phyloP scores from a whole-genome alignment of 2,329 filamentous ascomycete species.

The Ceratocystis smalleyi region DNA sequence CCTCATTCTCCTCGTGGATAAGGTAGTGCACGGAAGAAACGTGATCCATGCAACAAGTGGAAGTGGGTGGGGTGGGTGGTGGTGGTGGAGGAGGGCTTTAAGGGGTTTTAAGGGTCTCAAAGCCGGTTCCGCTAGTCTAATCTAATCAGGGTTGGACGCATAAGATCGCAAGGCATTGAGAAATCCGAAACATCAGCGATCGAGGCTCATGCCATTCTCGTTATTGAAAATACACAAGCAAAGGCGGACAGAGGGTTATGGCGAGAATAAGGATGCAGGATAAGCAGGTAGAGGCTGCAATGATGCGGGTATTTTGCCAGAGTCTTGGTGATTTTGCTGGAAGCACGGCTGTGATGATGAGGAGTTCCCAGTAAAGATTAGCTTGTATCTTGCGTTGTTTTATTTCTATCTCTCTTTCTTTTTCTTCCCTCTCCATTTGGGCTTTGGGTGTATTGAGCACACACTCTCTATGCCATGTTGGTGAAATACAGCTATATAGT shows the following conservation, averaged over 20 bases:
- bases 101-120: not conserved
- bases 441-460: too few relatives aligned
- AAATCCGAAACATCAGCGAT: slow-evolving; percentile 1
- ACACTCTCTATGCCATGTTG: too few relatives aligned
- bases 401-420: not conserved
- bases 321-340: not conserved
- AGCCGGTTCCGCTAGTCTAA: not conserved
- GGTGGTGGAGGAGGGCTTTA: not conserved
- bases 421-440: too few relatives aligned
- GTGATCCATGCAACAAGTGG: not conserved
- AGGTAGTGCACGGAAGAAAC: not conserved
- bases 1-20: not conserved
- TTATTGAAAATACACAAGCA: not conserved
- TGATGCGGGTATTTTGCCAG: not conserved
- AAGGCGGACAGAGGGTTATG: not conserved
- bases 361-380: not conserved
- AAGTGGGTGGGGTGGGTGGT: too few relatives aligned
- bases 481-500: too few relatives aligned
- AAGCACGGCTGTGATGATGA: not conserved
- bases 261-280: not conserved
- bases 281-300: not conserved
- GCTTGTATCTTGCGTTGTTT: not conserved
- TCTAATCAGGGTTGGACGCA: not conserved
- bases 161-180: not conserved
- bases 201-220: not conserved